Evolutionary conservation across 2,329 filamentous ascomycete genomes (phyloP), one percentile per base, ranked within the genome.

Genomic region (Talaromyces sp.): DNA sequence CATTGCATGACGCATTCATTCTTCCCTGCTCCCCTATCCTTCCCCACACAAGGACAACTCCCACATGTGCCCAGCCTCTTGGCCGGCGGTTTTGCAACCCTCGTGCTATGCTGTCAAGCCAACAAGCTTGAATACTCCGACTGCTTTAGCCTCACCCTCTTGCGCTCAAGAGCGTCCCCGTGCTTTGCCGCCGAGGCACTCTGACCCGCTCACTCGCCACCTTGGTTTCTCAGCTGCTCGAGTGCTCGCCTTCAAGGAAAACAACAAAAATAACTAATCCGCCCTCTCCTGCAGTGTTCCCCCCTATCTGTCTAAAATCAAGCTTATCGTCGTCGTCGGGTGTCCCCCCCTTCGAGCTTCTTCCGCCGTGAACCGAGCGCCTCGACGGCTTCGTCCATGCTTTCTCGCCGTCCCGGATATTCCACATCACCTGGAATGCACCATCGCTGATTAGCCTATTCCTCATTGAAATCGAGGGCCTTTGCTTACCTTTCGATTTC

Each of bases 1-100:
- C 44, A 53, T 42, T 51, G 58, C 62, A 60, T 63, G 58, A 63
- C 52, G 58, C 62, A 61, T 63, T 58, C 61, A 60, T 56, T 39
- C 51, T 59, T 30, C 42, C 8, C 27, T 59, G 25, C 19, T 57
- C 33, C 22, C 56, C 28, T 33, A 49, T 54, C 57, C 6, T 33
- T 39, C 57, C 57, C 49, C 32, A 54, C 47, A 32, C 32, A 44
- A 33, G 19, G 27, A 47, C 58, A 28, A 25, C 33, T 22, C 25
- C 32, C 56, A 58, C 39, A 51, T 58, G 56, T 28, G 27, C 36
- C 27, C 39, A 30, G 56, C 56, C 25, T 58, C 30, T 56, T 53
- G 49, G 49, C 49, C 25, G 49, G 5, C 28, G 25, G 27, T 4
- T 53, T 53, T 30, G 49, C 49, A 53, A 53, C 27, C 28, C 49